Evolutionary conservation across 2,329 filamentous ascomycete species (phyloP).

Genomic region (Pyrenophora tritici-repentis): DNA sequence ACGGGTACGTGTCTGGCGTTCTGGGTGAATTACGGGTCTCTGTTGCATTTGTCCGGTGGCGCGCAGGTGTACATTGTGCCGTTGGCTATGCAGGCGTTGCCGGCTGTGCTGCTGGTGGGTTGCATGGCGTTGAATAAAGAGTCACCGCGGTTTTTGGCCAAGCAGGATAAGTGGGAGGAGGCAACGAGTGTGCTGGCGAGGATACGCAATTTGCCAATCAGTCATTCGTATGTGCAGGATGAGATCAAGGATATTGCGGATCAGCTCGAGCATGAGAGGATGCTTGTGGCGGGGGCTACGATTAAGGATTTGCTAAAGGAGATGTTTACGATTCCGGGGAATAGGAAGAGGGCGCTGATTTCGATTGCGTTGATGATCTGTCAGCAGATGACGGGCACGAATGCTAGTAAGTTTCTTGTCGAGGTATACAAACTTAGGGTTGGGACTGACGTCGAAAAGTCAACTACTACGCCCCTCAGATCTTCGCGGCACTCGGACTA

Average conservation of each 20-base stretch:
- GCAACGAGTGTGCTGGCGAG: constrained; percentile 61
- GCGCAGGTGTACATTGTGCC: constrained; percentile 64
- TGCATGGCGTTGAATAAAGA: constrained; percentile 69
- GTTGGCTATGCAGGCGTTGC: constrained; percentile 67
- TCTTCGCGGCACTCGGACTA: constrained; percentile 70
- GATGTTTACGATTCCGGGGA: constrained; percentile 54
- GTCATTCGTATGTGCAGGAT: constrained; percentile 44
- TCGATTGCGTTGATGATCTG: constrained; percentile 69
- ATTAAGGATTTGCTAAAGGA: constrained; percentile 49
- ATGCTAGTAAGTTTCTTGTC: constrained; percentile 46
- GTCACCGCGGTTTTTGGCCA: constrained; percentile 70
- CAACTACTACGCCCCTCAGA: constrained; percentile 71
- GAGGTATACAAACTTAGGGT: constrained; percentile 60
- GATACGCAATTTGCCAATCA: constrained; percentile 58
- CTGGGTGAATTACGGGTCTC: constrained; percentile 60
- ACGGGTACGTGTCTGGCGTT: constrained; percentile 59
- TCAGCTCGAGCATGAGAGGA: constrained; percentile 59
- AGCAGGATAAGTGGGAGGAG: constrained; percentile 70
- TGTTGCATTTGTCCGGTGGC: constrained; percentile 53
- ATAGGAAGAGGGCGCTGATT: constrained; percentile 67
- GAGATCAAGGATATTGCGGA: constrained; percentile 47
- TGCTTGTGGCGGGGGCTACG: constrained; percentile 57
- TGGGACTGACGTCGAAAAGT: constrained; percentile 15
- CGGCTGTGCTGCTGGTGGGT: constrained; percentile 63
- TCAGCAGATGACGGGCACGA: constrained; percentile 71